These are phyloP conservation scores for Lignosus rhinocerotis DNA, from an alignment of 1,284 basidiomycete genomes.

Conservation along the genomic window DNA sequence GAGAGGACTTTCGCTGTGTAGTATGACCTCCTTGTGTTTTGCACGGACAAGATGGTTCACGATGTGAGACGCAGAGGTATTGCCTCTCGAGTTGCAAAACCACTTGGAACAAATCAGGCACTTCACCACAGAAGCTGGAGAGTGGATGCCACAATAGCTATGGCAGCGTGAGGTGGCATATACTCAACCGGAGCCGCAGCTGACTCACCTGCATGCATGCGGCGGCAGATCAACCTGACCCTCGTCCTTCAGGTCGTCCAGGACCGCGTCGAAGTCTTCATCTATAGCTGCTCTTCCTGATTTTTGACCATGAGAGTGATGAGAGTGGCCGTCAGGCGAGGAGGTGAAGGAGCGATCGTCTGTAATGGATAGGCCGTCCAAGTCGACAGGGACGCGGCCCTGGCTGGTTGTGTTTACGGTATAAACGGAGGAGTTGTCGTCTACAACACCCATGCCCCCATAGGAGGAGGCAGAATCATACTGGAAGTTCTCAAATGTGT, in stretches of 20 bases:
- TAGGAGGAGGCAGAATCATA: conserved; percentile 78
- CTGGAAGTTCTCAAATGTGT: conserved; percentile 87
- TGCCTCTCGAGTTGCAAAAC: conserved; percentile 99
- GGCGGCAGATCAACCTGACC: conserved; percentile 80
- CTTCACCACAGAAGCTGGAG: conserved; percentile 95
- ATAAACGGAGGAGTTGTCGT: conserved; percentile 85
- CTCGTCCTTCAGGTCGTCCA: conserved; percentile 89
- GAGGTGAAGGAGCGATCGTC: conserved; percentile 50
- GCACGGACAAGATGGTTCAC: conserved; percentile 99
- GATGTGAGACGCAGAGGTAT: conserved; percentile 97
- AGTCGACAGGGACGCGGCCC: conserved; percentile 51
- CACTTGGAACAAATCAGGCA: conserved; percentile 96
- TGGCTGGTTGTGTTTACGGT: conserved; percentile 60
- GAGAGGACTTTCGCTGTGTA: conserved; percentile 93
- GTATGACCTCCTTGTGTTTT: conserved; percentile 97
- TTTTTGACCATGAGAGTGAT: conserved; percentile 36
- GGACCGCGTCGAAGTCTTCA: conserved; percentile 83
- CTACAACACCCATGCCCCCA: conserved; percentile 72
- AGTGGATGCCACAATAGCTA: conserved; percentile 99
- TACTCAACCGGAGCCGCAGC: conserved; percentile 4
- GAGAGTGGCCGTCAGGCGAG: conserved; percentile 39
- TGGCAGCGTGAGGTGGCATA: conserved; percentile 3
- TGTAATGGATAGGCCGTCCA: conserved; percentile 64
- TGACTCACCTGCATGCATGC: conserved; percentile 89
- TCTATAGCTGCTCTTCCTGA: conserved; percentile 50